Evolutionary conservation across 106 monocot genomes (phyloP), one percentile per base, ranked within the genome.

Genomic region (Platanthera zijinensis): DNA sequence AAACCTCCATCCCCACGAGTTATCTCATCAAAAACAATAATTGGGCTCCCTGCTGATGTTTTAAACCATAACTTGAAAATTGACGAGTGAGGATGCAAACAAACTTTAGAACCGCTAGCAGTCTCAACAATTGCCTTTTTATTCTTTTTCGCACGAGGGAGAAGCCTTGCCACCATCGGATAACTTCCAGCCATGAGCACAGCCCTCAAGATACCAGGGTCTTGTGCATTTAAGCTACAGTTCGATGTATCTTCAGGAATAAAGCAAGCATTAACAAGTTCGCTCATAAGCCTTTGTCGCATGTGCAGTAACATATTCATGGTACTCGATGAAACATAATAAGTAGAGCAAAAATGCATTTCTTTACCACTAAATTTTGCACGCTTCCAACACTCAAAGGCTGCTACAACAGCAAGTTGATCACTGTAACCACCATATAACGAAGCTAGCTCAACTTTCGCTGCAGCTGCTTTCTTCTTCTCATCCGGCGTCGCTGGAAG

Each of bases 341-440:
- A 99, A 76, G 47, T 85, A 4, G 91, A 83, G 77, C 99, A 99
- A 63, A 94, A 99, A 47, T 90, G 74, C 9, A 56, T 48, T 73
- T 94, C 99, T 74, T 87, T 76, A 69, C 90, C 88, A 32, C 69
- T 79, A 11, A 83, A 82, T 82, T 88, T 99, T 49, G 94, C 99
- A 72, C 78, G 78, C 76, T 51, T 86, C 99, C 99, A 99, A 78
- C 91, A 92, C 47, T 99, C 94, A 81, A 84, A 94, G 14, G 94
- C 99, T 19, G 94, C 99, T 48, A 94, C 88, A 76, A 92, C 74
- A 39, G 94, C 86, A 19, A 99, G 84, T 46, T 99, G 94, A 78
- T 99, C 99, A 80, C 99, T 99, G 75, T 81, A 87, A 0, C 99
- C 94, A 51, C 99, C 99, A 77, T 94, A 99, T 48, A 99, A 78